Conservation (phyloP, 1,139 yeast species). For the Kodamaea anthophila region DNA sequence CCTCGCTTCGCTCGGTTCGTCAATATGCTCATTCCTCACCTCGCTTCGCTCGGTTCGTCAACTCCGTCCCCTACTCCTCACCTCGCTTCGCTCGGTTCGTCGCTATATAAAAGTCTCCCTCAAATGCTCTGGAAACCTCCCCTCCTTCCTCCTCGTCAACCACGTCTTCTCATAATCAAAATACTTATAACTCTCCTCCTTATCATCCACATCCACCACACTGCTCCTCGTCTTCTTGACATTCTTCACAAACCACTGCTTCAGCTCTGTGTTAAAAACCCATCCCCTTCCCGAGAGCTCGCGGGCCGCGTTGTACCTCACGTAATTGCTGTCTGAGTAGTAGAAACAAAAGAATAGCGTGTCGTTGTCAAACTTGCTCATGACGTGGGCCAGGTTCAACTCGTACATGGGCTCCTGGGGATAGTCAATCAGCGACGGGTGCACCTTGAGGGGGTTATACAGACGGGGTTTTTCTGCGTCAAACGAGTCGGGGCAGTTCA, state of each 20-base stretch:
- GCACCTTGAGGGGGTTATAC: conserved; percentile 77
- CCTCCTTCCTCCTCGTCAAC: conserved; percentile 77
- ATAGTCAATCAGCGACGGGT: conserved; percentile 84
- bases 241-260: conserved; percentile 76
- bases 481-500: conserved; percentile 89
- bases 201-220: conserved; percentile 20
- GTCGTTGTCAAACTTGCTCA: conserved; percentile 76
- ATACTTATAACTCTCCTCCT: conserved; percentile 65
- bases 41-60: too few relatives aligned
- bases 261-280: conserved; percentile 70
- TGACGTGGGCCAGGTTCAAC: conserved; percentile 44
- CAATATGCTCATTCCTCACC: too few relatives aligned
- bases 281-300: conserved; percentile 82
- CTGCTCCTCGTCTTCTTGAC: conserved; percentile 39
- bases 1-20: background rate
- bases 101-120: too few relatives aligned
- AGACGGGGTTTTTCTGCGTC: conserved; percentile 84
- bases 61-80: too few relatives aligned
- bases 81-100: background rate
- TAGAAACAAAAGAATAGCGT: conserved; percentile 91
- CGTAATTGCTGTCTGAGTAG: conserved; percentile 50
- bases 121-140: too few relatives aligned
- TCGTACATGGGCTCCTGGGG: conserved; percentile 84
- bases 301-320: conserved; percentile 71
- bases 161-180: conserved; percentile 90